Evolutionary conservation across 352 stramenopile species (phyloP), one percentile per base, ranked within the genome.

Genomic region (Phytophthora citrophthora): DNA sequence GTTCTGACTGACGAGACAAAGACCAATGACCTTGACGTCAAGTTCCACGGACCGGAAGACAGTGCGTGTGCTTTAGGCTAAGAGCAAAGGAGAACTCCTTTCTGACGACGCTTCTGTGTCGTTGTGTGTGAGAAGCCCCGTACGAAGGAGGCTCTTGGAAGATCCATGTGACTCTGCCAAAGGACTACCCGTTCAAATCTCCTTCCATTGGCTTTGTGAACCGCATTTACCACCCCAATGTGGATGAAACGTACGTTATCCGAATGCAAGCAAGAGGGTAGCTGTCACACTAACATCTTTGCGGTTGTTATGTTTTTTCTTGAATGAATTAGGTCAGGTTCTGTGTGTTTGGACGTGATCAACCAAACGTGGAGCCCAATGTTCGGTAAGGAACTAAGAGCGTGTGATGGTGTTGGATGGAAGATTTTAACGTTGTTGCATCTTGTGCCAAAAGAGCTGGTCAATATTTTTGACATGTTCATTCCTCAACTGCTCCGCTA

Each of bases 341-440:
- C 92, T 11, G 91, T 98, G 16, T 98, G 93, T 54, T 68, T 98
- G 58, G 92, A 98, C 55, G 93, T 98, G 43, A 98, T 98, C 69
- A 98, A 98, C 74, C 91, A 98, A 67, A 98, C 93, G 9, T 98
- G 93, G 93, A 98, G 89, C 53, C 93, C 93, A 15, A 96, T 98
- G 88, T 98, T 97, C 52, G 90, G 89, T 96, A 45, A 54, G 79
- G 43, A 34, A 34, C 2, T 34, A 34, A 46, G 9, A 10, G 43
- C 13, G 4, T 41, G 12, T 53, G n/a, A 40, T 54, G 41, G 1
- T 34, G 27, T 16, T 47, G 7, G 29, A 18, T 46, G 20, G 5
- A 26, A 23, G 23, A 61, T 11, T 38, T 55, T 71, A 7, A 58
- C 27, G 16, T 11, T 66, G 43, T n/a, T 29, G 36, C 24, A 16